Base-by-base conservation (phyloP, 2,329 filamentous ascomycete genomes). In the Lachnellula suecica region DNA sequence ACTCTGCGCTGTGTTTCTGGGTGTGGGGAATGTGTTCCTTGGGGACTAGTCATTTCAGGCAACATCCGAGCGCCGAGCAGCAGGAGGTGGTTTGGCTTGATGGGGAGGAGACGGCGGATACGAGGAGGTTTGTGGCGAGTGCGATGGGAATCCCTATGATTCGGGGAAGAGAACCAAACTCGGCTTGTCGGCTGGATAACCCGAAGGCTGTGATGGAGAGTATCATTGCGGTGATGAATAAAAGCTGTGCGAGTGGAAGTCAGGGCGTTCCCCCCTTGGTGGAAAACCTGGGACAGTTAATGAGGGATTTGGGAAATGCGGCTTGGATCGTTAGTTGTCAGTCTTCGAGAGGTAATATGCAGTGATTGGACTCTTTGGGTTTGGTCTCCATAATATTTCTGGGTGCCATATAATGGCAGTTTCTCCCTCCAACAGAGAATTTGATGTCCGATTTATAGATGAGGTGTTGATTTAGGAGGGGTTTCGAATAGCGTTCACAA, bases 1-100 rank as follows among this genome's bases (percentile, higher is more conserved):
- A 90, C 63, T 85, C 83, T 4, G 77, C 80, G 6, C 72, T 91
- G 4, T 79, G 82, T 0, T 71, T 90, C 42, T 91, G 88, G 88
- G 79, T 79, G 0, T 88, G 85, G 58, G 84, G 85, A 1, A 79
- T 89, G 1, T 73, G 84, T 2, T 31, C 64, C 59, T 25, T 52
- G 15, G 49, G 49, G 2, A 19, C 40, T 10, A 44, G 27, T 19
- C 51, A 37, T 9, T 31, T 37, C 1, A 17, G 38, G 6, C 43
- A 53, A 10, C 25, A 37, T 13, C 29, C 38, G 2, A 22, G 27
- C 10, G 11, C 5, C 24, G 44, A 52, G 27, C 20, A 49, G 20
- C 42, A 48, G 3, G 51, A 52, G 23, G 9, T 44, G 7, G 41
- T 56, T 4, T 59, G 35, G 20, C 35, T 56, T 5, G 51, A 59